Base-by-base conservation (phyloP, 441 rosid genomes). In the Omphalea diandra region DNA sequence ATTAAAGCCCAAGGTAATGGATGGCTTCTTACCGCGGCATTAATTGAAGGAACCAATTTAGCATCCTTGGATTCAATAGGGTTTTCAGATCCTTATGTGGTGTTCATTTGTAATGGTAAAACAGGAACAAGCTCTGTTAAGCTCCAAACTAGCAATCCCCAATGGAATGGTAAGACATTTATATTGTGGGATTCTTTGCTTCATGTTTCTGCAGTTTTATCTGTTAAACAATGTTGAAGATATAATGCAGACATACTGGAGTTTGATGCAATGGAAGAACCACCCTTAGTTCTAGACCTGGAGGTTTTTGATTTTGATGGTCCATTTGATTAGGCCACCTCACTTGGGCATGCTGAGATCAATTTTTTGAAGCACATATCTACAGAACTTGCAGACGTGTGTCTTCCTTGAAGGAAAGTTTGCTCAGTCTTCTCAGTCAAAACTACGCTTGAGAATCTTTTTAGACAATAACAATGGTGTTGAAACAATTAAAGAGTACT, bases 221-320 rank as follows among this genome's bases (percentile, higher is more conserved):
- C 17, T 75, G 56, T 71, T 63, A 35, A 67, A 55, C 50, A 17
- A 54, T 46, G 66, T 65, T 54, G 54, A 68, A 62, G 75, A 53
- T 71, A 65, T 75, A 70, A 18, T 83, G 80, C 88, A 91, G 97
- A 94, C 73, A 79, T 90, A 69, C 84, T 91, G 38, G 97, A 91
- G 83, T 91, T 94, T 79, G 97, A 94, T 77, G 97, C 97, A 15
- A 88, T 88, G 93, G 95, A 94, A 73, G 98, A 90, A 78, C 94
- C 90, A 5, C 98, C 97, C 6, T 94, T 97, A 6, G 88, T 94
- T 69, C 79, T 94, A 69, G 94, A 86, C 76, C 85, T 88, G 68
- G 97, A 94, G 76, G 92, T 90, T 65, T 94, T 86, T 73, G 87
- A 94, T 82, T 94, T 91, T 44, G 93, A 91, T 59, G 97, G 97